Evolutionary conservation across 2,329 filamentous ascomycete genomes (phyloP), one percentile per base, ranked within the genome.

Genomic region (Fusarium compactum): DNA sequence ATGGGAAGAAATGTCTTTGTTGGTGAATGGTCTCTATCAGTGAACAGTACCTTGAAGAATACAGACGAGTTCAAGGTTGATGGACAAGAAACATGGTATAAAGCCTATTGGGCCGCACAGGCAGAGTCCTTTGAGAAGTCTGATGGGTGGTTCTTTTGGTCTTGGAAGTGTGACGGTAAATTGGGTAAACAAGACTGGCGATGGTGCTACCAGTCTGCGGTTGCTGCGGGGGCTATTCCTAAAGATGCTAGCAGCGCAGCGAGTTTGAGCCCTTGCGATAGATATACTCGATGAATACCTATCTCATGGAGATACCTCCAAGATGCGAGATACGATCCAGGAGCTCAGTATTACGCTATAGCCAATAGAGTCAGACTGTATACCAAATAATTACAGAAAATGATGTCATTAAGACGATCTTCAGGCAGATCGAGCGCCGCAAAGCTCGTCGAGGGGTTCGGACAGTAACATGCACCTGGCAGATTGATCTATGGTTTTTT

Each of bases 91-190:
- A 78, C 76, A 3, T 91, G 89, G 76, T 90, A 90, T 75, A 78
- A 70, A 48, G 77, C 82, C 46, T 90, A 84, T 82, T 90, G 87
- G 77, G 84, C 85, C 1, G 87, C 87, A 0, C 87, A 90, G 76
- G 82, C 85, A 0, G 80, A 82, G 46, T 78, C 83, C 0, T 90
- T 88, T 71, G 88, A 90, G 78, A 82, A 81, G 59, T 78, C 81
- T 18, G 79, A 80, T 10, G 87, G 87, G 0, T 90, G 86, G 87
- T 76, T 87, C 5, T 90, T 89, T 72, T 90, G 88, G 88, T 83
- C 83, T 1, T 90, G 87, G 88, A 90, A 89, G 77, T 78, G 76
- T 44, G 70, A 71, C 1, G 86, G 75, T 18, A 83, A 69, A 61
- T 80, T 79, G 38, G 60, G 60, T 1, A 55, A 62, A n/a, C 27